A percentile compares a stretch with the other conserved stretches of the same genome.
phyloP scores from a whole-genome alignment of 768 basidiomycete species.

The Lactarius hatsudake region DNA sequence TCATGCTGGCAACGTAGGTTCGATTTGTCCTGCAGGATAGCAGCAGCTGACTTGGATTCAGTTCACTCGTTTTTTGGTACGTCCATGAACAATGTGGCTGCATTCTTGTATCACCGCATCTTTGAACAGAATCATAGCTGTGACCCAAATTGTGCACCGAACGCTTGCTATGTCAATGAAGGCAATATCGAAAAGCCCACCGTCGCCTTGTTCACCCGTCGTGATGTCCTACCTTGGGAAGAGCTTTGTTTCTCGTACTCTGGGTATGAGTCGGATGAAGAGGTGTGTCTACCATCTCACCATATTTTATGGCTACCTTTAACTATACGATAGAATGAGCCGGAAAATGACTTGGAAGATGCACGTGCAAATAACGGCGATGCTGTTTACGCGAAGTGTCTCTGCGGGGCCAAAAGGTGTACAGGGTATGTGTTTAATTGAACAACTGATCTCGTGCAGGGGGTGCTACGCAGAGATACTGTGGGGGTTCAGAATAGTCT shows the following conservation, averaged over 20 bases:
- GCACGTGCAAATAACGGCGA: constrained; percentile 29
- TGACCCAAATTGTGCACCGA: constrained; percentile 75
- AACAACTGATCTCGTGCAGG: neutral
- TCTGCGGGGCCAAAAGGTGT: constrained; percentile 53
- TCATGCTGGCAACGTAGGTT: constrained; percentile 78
- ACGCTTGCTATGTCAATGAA: constrained; percentile 78
- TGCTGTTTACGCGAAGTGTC: constrained; percentile 48
- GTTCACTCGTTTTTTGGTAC: constrained; percentile 90
- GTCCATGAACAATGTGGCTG: constrained; percentile 29
- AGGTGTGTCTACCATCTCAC: constrained; percentile 10
- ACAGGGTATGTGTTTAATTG: constrained; percentile 39
- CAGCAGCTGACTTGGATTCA: constrained; percentile 34
- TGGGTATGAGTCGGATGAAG: constrained; percentile 45
- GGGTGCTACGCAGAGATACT: neutral
- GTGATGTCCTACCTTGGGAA: constrained; percentile 61
- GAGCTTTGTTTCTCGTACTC: constrained; percentile 78
- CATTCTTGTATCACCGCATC: neutral
- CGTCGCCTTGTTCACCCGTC: constrained; percentile 60
- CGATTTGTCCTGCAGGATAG: neutral
- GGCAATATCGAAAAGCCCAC: constrained; percentile 67
- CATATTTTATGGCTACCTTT: neutral
- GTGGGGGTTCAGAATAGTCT: neutral
- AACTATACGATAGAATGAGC: constrained; percentile 6
- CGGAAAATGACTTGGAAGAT: constrained; percentile 8
- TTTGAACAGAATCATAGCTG: constrained; percentile 80